Conservation (phyloP, 2,329 filamentous ascomycete genomes). For the Teratosphaeriaceae sp. region DNA sequence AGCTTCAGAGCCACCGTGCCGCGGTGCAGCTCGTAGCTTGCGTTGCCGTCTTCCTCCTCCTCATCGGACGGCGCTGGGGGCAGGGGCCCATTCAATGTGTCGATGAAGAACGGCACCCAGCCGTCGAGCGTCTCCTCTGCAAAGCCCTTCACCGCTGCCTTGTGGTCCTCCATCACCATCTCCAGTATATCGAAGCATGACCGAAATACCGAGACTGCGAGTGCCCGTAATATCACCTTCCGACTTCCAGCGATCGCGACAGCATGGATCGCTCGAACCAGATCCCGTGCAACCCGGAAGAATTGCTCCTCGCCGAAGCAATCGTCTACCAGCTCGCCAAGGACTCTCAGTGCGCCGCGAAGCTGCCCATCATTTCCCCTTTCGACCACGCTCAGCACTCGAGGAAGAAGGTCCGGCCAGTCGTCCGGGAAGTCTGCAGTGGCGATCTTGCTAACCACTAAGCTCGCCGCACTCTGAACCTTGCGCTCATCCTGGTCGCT, state of each 20-base stretch:
- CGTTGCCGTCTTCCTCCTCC: constrained; percentile 51
- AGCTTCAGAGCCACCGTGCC: constrained; percentile 81
- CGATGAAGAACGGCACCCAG: constrained; percentile 88
- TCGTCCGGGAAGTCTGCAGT: constrained; percentile 87
- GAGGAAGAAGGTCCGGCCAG: constrained; percentile 84
- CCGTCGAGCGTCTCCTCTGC: constrained; percentile 71
- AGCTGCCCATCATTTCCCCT: constrained; percentile 71
- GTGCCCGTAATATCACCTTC: constrained; percentile 65
- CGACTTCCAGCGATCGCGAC: constrained; percentile 70
- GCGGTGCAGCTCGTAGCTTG: constrained; percentile 62
- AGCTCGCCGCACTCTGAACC: constrained; percentile 83
- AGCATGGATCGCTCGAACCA: constrained; percentile 76
- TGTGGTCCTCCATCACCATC: constrained; percentile 92
- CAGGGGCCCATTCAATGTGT: constrained; percentile 66
- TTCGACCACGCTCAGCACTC: constrained; percentile 70
- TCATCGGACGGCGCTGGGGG: constrained; percentile 56
- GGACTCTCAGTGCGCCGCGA: constrained; percentile 81
- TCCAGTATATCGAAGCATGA: constrained; percentile 92
- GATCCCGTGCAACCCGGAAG: constrained; percentile 78
- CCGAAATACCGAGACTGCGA: constrained; percentile 85
- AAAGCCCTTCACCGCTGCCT: constrained; percentile 77
- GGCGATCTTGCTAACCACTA: constrained; percentile 88
- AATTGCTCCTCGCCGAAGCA: constrained; percentile 93
- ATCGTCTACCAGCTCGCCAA: constrained; percentile 86
- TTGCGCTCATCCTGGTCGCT: constrained; percentile 70